phyloP scores from a whole-genome alignment of 192 early-diverging fungal species.

The Coemansia sp. region DNA sequence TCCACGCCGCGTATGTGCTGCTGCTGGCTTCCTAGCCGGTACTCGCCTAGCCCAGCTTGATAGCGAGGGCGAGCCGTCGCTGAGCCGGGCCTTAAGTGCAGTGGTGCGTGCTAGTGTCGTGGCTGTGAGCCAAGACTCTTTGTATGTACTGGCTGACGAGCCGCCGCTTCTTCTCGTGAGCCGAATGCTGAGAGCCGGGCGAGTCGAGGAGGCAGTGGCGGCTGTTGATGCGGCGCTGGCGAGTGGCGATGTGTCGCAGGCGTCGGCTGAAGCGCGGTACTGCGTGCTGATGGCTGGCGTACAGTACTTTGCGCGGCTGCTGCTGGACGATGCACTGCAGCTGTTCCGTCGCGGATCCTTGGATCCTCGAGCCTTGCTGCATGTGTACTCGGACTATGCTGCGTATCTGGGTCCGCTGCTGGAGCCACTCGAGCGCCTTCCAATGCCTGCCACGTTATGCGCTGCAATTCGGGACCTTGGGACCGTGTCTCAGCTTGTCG shows the following conservation, averaged over 20 bases:
- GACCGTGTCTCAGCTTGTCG: slow-evolving; percentile 16
- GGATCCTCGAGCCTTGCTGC: slow-evolving; percentile 48
- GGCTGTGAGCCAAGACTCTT: slow-evolving; percentile 19
- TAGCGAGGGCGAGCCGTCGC: slow-evolving; percentile 12
- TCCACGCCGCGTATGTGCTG: slow-evolving; percentile 22
- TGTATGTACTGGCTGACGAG: slow-evolving; percentile 25
- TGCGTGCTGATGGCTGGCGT: slow-evolving; percentile 48
- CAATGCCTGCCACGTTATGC: slow-evolving; percentile 37
- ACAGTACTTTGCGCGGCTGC: slow-evolving; percentile 30
- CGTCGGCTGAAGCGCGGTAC: slow-evolving; percentile 26
- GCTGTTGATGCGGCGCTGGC: slow-evolving; percentile 27
- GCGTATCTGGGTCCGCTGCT: slow-evolving; percentile 39
- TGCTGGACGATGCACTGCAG: slow-evolving; percentile 48
- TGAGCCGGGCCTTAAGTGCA: slow-evolving; percentile 12
- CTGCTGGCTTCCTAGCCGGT: slow-evolving; percentile 11
- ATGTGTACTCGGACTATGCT: slow-evolving; percentile 37
- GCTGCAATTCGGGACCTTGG: slow-evolving; percentile 34
- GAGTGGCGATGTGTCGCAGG: neutral
- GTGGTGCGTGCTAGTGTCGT: slow-evolving; percentile 8
- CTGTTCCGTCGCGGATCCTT: slow-evolving; percentile 37
- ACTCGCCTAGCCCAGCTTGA: slow-evolving; percentile 25
- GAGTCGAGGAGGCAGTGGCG: slow-evolving; percentile 42
- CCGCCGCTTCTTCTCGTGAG: slow-evolving; percentile 33
- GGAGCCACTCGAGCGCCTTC: slow-evolving; percentile 38
- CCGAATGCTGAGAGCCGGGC: slow-evolving; percentile 22